Conservation (phyloP, 805 yeast species). For the Cyberlindnera suaveolens region DNA sequence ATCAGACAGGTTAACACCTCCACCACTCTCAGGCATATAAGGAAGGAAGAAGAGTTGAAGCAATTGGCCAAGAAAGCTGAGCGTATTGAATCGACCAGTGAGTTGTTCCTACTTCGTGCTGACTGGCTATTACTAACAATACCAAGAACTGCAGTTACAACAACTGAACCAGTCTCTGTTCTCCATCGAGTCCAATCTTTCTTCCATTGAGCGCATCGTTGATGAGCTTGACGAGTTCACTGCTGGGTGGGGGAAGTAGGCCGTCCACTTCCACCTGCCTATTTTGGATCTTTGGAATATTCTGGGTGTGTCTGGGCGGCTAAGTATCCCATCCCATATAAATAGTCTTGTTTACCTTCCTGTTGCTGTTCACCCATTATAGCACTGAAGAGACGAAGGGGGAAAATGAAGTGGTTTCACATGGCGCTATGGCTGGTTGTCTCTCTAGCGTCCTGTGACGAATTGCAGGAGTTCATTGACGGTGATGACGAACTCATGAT, state of each 20-base stretch:
- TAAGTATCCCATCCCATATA: too few relatives aligned
- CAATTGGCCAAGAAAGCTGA: slow-evolving; percentile 19
- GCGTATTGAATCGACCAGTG: slow-evolving; percentile 15
- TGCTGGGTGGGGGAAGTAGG: slow-evolving; percentile 1
- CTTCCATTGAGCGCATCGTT: slow-evolving; percentile 13
- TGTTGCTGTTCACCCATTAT: too few relatives aligned
- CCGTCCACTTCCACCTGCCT: neutral
- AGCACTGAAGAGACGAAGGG: too few relatives aligned
- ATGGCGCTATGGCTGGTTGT: too few relatives aligned
- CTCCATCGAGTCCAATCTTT: slow-evolving; percentile 11
- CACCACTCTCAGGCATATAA: slow-evolving; percentile 45
- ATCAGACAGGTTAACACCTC: slow-evolving; percentile 53
- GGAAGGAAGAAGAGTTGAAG: slow-evolving; percentile 37
- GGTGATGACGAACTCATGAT: slow-evolving; percentile 9
- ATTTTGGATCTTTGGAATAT: too few relatives aligned
- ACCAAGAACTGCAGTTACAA: slow-evolving; percentile 25
- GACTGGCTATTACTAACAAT: slow-evolving; percentile 1
- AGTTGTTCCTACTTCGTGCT: slow-evolving; percentile 5
- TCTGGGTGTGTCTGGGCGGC: too few relatives aligned
- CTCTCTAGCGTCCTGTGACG: neutral
- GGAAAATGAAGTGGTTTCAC: too few relatives aligned
- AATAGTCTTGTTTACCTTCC: too few relatives aligned
- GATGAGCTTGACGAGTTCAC: slow-evolving; percentile 16
- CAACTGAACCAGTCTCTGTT: slow-evolving; percentile 6
- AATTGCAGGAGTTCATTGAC: slow-evolving; percentile 8